Evolutionary conservation across 768 basidiomycete genomes (phyloP), one percentile per base, ranked within the genome.

Genomic region (Crucibulum laeve): DNA sequence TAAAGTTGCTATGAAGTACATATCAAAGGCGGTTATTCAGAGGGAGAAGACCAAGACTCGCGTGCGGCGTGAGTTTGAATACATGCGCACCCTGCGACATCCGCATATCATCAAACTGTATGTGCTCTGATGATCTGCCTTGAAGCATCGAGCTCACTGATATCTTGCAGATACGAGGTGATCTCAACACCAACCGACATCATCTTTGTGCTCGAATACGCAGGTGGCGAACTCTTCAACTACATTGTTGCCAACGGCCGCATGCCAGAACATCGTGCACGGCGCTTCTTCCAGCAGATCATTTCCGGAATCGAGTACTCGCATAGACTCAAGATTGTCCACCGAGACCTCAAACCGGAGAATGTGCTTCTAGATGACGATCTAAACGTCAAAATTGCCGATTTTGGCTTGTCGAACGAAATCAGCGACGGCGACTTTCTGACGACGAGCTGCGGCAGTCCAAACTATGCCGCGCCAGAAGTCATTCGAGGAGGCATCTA

Each of bases 61-160:
- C 46, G 94, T 98, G 5, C 84, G 89, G 58, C 80, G 92, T 37
- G 95, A 98, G 67, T 96, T 96, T 52, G 93, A 97, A 60, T 98
- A 96, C 68, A 88, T 99, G 79, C 83, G 91, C 43, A 81, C 90
- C 26, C 79, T 99, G 14, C 74, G 91, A 28, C 96, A 99, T 62
- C 86, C 95, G 0, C 95, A 99, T 60, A 97, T 99, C 63, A 88
- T 97, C 74, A 98, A 98, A 67, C 77, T 98, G 94, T 95, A 60
- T 54, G 79, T 71, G 18, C 24, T 21, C 43, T 26, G 30, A 34
- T 21, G 25, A 49, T 39, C 24, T 38, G 54, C 33, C 36, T 15
- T 32, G 43, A 40, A 40, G 25, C 45, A 40, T 42, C 40, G 11
- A 43, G 33, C 48, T 28, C 37, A 55, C 25, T 52, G 40, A 40